Conservation (phyloP, 192 early-diverging fungal species). For the Entomortierella lignicola region DNA sequence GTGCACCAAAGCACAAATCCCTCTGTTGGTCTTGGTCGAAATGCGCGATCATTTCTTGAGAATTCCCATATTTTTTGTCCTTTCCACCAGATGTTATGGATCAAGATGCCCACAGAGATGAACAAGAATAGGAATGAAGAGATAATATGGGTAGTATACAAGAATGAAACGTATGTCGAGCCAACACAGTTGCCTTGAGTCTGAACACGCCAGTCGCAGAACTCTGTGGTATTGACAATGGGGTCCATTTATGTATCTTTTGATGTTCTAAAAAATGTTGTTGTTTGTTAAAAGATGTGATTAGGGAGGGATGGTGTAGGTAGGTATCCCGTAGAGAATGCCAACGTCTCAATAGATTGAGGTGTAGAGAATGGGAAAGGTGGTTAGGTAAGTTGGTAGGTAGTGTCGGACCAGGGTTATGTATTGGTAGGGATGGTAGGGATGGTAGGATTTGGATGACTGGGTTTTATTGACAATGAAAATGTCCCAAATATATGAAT, state of each 20-base stretch:
- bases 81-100: slow-evolving; percentile 55
- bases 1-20: slow-evolving; percentile 51
- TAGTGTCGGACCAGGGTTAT: too few species aligned
- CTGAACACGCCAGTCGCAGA: slow-evolving; percentile 50
- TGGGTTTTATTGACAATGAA: too few species aligned
- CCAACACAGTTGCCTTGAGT: slow-evolving; percentile 40
- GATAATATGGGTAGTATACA: slow-evolving; percentile 52
- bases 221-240: slow-evolving; percentile 44
- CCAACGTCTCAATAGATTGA: neutral
- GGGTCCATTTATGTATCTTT: slow-evolving; percentile 18
- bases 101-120: slow-evolving; percentile 47
- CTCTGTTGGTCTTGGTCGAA: slow-evolving; percentile 47
- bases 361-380: neutral
- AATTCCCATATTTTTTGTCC: slow-evolving; percentile 55
- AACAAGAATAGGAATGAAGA: slow-evolving; percentile 49
- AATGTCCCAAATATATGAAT: neutral
- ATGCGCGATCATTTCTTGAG: slow-evolving; percentile 49
- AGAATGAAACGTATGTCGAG: slow-evolving; percentile 45
- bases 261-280: neutral
- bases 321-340: neutral
- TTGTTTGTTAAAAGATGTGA: neutral
- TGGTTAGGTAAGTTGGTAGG: too few species aligned
- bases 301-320: neutral
- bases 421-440: too few species aligned
- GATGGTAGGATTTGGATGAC: too few species aligned